Evolutionary conservation across 148 eudicot species (phyloP).

Genomic region (Fagopyrum tataricum): DNA sequence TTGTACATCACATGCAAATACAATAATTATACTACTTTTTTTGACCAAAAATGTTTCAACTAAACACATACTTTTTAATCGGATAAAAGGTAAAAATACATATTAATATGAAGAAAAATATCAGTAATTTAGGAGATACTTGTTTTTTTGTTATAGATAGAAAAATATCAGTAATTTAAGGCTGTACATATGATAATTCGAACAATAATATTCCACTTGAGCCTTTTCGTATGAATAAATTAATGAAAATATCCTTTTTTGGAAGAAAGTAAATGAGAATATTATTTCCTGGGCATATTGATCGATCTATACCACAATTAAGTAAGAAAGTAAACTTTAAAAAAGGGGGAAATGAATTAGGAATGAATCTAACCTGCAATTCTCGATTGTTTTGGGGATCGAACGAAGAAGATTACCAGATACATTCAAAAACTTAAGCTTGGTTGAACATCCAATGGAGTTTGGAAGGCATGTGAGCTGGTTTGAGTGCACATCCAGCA

Average conservation of each 20-base stretch:
- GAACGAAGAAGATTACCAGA: slow-evolving; percentile 57
- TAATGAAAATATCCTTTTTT: no score
- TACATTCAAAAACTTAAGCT: slow-evolving; percentile 56
- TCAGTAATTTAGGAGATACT: no score
- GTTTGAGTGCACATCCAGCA: slow-evolving; percentile 71
- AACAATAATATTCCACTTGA: no score
- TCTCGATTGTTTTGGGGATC: slow-evolving; percentile 58
- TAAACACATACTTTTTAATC: no score
- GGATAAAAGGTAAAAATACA: no score
- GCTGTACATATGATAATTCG: no score
- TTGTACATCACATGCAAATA: background rate
- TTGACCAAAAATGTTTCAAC: no score
- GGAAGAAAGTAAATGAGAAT: no score
- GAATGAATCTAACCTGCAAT: slow-evolving; percentile 47
- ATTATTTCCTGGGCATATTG: background rate
- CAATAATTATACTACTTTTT: background rate
- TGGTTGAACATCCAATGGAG: slow-evolving; percentile 72
- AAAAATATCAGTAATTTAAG: background rate
- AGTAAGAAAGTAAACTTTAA: background rate
- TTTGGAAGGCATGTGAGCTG: slow-evolving; percentile 64
- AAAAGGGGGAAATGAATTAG: background rate
- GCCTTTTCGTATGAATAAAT: no score
- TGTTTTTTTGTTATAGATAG: background rate
- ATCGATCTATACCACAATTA: background rate
- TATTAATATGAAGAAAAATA: no score